Evolutionary conservation across 2,329 filamentous ascomycete genomes (phyloP), one percentile per base, ranked within the genome.

Genomic region (Spiromastix sp.): DNA sequence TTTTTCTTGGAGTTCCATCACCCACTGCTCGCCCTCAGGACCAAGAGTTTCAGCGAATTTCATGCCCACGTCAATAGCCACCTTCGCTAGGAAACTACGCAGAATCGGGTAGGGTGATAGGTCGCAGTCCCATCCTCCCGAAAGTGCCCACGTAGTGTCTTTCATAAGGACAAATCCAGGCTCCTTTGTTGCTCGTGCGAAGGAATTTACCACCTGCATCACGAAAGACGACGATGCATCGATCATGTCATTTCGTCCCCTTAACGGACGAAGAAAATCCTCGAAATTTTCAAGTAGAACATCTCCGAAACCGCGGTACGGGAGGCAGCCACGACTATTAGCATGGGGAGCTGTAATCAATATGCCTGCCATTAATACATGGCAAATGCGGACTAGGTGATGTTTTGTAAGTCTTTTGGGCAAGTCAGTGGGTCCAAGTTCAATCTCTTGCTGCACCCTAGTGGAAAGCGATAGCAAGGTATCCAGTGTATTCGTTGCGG

Each of bases 31-130:
- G 35, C 60, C 56, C 22, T 59, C 51, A 3, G 54, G 48, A 27
- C 60, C 54, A 28, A 52, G 45, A 11, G 55, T 60, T 41, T 62
- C 59, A 7, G 61, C 60, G 41, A 62, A 56, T 4, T 51, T 47
- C 53, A 64, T 59, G 3, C 60, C 60, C 9, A 55, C 49, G 34
- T 63, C 59, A 9, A 59, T 51, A 2, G 56, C 54, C 4, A 61
- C 46, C 32, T 54, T 57, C 4, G 52, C 47, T 9, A 63, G 45
- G 4, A 61, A 43, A 5, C 43, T 35, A 11, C 49, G 49, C 16
- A 59, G 38, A 7, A 46, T 48, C 6, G 45, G 36, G 12, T 46
- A 38, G 9, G 5, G 3, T 37, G 35, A 9, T 41, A 46, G 24
- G 38, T 41, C 29, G n/a, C n/a, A n/a, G 52, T 30, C n/a, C 39